Conservation (phyloP, 2,329 filamentous ascomycete species). For the Penicillium rolfsii region DNA sequence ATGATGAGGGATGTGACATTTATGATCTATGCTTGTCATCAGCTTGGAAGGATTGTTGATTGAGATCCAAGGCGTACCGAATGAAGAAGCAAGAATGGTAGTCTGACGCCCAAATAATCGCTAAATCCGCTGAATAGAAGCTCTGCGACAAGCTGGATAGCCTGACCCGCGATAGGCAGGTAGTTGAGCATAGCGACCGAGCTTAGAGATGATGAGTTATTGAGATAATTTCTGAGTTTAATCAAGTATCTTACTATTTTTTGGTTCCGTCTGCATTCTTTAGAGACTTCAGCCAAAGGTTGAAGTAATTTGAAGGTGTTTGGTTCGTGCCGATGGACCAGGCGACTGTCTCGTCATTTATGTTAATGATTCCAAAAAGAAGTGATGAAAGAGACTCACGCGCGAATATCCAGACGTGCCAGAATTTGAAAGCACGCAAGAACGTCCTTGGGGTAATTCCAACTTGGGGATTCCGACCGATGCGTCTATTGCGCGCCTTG, state of each 20-base stretch:
- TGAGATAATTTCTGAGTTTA: not conserved
- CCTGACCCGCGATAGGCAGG: not conserved
- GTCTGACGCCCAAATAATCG: not conserved
- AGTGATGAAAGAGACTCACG: not conserved
- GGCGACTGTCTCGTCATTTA: not conserved
- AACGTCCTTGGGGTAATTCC: not conserved
- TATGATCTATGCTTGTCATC: not conserved
- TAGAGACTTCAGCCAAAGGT: not conserved
- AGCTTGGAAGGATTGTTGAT: not conserved
- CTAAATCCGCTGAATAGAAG: not conserved
- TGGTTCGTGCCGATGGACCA: not conserved
- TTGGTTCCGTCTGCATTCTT: not conserved
- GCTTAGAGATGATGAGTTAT: not conserved
- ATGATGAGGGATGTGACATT: not conserved
- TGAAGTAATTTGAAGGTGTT: not conserved
- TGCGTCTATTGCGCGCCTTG: not conserved
- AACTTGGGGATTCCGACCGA: not conserved
- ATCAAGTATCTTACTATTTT: not conserved
- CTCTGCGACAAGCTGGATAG: not conserved
- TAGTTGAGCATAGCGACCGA: constrained; percentile 4
- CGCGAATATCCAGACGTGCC: not conserved
- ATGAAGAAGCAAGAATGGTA: not conserved
- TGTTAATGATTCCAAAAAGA: not conserved
- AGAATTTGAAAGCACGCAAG: not conserved
- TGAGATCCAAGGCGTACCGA: not conserved